A percentile compares a stretch with the other conserved stretches of the same genome.
These are phyloP conservation scores for Inonotus hispidus DNA, from an alignment of 1,284 basidiomycete species.

Conservation along the genomic window DNA sequence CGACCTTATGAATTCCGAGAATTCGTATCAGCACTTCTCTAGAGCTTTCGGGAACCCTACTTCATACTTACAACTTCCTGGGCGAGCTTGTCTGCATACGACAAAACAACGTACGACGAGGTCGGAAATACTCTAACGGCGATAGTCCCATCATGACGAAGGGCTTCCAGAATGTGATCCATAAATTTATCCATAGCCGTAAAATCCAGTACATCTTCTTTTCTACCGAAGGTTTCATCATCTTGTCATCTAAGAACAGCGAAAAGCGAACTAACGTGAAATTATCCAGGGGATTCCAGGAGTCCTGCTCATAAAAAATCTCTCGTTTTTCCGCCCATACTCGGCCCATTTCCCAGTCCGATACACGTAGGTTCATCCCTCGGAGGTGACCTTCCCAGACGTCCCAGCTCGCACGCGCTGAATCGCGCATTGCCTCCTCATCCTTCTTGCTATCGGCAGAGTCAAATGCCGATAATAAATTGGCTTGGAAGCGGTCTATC, in stretches of 20 bases:
- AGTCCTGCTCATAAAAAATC: slow-evolving; percentile 82
- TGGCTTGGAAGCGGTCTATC: slow-evolving; percentile 82
- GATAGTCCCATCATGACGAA: slow-evolving; percentile 71
- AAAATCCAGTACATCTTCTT: slow-evolving; percentile 67
- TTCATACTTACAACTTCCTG: slow-evolving; percentile 60
- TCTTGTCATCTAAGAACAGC: neutral
- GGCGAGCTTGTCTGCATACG: slow-evolving; percentile 73
- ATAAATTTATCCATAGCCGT: slow-evolving; percentile 94
- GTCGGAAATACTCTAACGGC: slow-evolving; percentile 86
- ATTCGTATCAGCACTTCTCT: slow-evolving; percentile 1
- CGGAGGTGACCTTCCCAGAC: slow-evolving; percentile 47
- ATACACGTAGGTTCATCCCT: slow-evolving; percentile 19
- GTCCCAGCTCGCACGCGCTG: slow-evolving; percentile 81
- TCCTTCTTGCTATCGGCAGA: slow-evolving; percentile 64
- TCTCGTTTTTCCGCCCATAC: slow-evolving; percentile 93
- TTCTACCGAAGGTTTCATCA: slow-evolving; percentile 25
- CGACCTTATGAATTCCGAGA: slow-evolving; percentile 46
- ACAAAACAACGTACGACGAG: slow-evolving; percentile 62
- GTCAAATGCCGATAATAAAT: slow-evolving; percentile 56
- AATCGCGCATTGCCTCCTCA: slow-evolving; percentile 69
- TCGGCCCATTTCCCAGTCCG: slow-evolving; percentile 88
- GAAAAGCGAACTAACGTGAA: slow-evolving; percentile 55
- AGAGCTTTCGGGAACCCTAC: slow-evolving; percentile 1
- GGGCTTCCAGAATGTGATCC: slow-evolving; percentile 54
- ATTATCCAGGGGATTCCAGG: slow-evolving; percentile 80